Evolutionary conservation across 257 asterid genomes (phyloP).

Genomic region (Thymus mandschuricus): DNA sequence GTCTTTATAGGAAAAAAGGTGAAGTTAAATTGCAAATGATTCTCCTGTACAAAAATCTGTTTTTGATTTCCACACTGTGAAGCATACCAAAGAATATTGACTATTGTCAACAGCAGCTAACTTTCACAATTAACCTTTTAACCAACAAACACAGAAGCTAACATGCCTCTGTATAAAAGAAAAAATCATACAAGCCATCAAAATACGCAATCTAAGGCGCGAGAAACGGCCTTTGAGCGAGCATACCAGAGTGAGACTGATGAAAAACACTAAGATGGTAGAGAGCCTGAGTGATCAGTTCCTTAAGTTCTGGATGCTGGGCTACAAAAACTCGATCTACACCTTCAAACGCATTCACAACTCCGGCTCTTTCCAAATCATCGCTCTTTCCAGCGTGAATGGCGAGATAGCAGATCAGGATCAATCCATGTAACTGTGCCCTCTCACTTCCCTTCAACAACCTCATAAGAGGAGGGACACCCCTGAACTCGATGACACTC

Average conservation of each 20-base stretch:
- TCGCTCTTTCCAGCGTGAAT: constrained; percentile 71
- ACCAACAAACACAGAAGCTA: neutral
- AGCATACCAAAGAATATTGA: constrained; percentile 2
- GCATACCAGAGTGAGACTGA: constrained; percentile 65
- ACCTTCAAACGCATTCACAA: constrained; percentile 61
- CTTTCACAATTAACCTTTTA: neutral
- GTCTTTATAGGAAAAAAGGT: neutral
- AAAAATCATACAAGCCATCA: neutral
- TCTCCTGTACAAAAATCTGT: constrained; percentile 7
- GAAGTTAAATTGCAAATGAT: neutral
- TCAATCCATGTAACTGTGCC: constrained; percentile 53
- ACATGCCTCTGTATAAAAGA: too few relatives aligned
- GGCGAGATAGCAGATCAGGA: constrained; percentile 74
- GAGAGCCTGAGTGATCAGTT: constrained; percentile 55
- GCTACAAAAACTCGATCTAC: constrained; percentile 59
- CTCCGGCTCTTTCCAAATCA: constrained; percentile 68
- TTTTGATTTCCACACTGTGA: constrained; percentile 15
- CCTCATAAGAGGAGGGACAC: constrained; percentile 57
- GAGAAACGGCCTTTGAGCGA: constrained; percentile 48
- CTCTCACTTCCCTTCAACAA: constrained; percentile 59
- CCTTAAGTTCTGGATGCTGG: constrained; percentile 66
- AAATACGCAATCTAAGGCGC: constrained; percentile 17
- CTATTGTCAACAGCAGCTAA: constrained; percentile 10
- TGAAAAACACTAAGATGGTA: constrained; percentile 69
- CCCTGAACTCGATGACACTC: constrained; percentile 69